These are phyloP conservation scores for Bacidia gigantensis DNA, from an alignment of 495 filamentous ascomycete genomes.

Conservation along the genomic window DNA sequence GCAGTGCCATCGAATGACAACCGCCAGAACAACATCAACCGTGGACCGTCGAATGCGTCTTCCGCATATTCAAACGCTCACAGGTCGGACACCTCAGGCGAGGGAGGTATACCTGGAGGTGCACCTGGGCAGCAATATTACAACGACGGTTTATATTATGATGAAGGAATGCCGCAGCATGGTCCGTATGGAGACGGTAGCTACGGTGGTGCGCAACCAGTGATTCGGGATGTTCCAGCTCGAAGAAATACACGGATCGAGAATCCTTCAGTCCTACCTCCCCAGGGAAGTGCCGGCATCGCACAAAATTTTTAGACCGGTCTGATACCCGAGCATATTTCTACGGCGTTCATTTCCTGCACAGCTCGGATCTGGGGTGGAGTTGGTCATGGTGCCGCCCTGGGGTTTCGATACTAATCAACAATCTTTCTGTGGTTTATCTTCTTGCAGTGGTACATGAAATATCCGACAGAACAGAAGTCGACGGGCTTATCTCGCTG, in stretches of 20 bases:
- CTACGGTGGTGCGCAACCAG: slow-evolving; percentile 50
- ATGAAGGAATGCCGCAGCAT: slow-evolving; percentile 38
- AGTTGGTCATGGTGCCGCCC: background rate
- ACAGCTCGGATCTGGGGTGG: background rate
- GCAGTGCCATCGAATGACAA: slow-evolving; percentile 47
- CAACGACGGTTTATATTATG: slow-evolving; percentile 40
- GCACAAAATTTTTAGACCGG: slow-evolving; percentile 84
- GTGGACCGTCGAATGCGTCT: slow-evolving; percentile 90
- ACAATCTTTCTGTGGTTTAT: background rate
- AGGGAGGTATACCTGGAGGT: slow-evolving; percentile 43
- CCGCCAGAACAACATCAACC: slow-evolving; percentile 53
- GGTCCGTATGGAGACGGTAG: slow-evolving; percentile 41
- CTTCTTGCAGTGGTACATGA: background rate
- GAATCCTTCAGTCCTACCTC: slow-evolving; percentile 70
- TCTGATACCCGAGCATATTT: background rate
- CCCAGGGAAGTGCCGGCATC: slow-evolving; percentile 84
- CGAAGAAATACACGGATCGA: slow-evolving; percentile 89
- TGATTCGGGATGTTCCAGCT: slow-evolving; percentile 88
- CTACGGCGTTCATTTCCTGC: background rate
- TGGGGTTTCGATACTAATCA: background rate
- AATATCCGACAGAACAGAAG: background rate
- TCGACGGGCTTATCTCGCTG: background rate
- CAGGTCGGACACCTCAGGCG: slow-evolving; percentile 72
- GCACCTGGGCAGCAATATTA: slow-evolving; percentile 36
- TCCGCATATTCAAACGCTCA: slow-evolving; percentile 81